Evolutionary conservation across 768 basidiomycete genomes (phyloP), one percentile per base, ranked within the genome.

Genomic region (Serendipita sp.): DNA sequence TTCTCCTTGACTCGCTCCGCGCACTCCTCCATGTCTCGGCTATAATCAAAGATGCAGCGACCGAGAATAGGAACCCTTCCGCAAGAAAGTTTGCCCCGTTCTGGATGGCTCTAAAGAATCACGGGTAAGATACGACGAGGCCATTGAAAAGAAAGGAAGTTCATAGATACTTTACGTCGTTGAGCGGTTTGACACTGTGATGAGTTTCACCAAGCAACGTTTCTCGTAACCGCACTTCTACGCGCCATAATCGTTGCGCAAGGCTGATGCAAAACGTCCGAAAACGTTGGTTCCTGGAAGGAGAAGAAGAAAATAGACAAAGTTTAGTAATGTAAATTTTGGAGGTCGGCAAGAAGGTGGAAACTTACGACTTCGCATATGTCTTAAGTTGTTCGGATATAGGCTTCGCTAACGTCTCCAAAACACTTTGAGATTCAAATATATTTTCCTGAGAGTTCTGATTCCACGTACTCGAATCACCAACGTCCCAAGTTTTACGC

Each of bases 41-140:
- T 10, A 91, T 66, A 65, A 93, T 91, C 3, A 92, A 76, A 0
- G 73, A 73, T 1, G 85, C 84, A 0, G 90, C 89, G 1, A 92
- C 90, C 18, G 76, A 71, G 70, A 92, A 92, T 2, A 92, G 79
- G 68, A 92, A 92, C 0, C 88, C 88, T 73, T 92, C 90, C 0
- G 90, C 90, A 3, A 92, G 77, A 3, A 85, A 78, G 68, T 91
- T 92, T 15, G 90, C 88, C 23, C 90, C 90, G 69, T 86, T 90
- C 66, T 91, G 88, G 66, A 92, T 87, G 0, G 90, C 90, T 66
- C 88, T 89, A 67, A 18, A 64, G 35, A 51, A 32, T 51, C 48
- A 32, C 30, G 16, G n/a, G 5, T 48, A 23, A 60, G 35, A 30
- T 34, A 36, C 16, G 30, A 65, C 41, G 36, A 28, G 4, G 3